Conservation (phyloP, 1,284 basidiomycete genomes). For the Leucoagaricus sp. region DNA sequence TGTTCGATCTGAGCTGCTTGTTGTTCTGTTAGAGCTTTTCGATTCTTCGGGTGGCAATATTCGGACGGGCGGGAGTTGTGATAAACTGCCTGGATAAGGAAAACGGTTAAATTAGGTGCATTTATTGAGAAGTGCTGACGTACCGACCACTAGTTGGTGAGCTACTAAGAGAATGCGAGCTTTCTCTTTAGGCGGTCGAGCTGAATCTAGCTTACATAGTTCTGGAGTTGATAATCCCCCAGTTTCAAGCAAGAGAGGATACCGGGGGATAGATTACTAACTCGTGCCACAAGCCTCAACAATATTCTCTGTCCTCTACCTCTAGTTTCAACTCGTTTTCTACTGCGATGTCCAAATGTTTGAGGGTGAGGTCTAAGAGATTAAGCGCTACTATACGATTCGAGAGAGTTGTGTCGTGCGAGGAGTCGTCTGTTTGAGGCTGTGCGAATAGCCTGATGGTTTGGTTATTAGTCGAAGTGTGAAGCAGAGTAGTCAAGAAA, state of each 20-base stretch:
- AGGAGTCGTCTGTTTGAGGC: constrained; percentile 73
- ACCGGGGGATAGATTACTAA: background rate
- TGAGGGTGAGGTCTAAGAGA: constrained; percentile 82
- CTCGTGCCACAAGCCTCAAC: constrained; percentile 67
- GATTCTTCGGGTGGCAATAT: constrained; percentile 58
- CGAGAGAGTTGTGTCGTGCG: constrained; percentile 86
- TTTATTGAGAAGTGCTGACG: too few relatives aligned
- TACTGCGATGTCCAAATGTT: constrained; percentile 83
- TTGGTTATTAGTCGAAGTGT: background rate
- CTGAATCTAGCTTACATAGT: constrained; percentile 67
- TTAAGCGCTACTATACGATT: constrained; percentile 89
- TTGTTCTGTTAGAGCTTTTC: constrained; percentile 11
- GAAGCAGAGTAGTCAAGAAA: background rate
- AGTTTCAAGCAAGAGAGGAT: background rate
- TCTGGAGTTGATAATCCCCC: constrained; percentile 45
- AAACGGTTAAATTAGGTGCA: background rate
- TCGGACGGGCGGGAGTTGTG: constrained; percentile 62
- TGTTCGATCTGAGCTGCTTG: background rate
- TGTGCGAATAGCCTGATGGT: constrained; percentile 40
- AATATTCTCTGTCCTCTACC: constrained; percentile 64
- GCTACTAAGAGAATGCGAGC: constrained; percentile 77
- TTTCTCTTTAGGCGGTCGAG: constrained; percentile 77
- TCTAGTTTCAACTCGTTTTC: constrained; percentile 48
- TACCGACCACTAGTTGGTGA: constrained; percentile 83
- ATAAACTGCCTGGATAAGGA: constrained; percentile 67